These are phyloP conservation scores for Dendrothele bispora DNA, from an alignment of 768 basidiomycete genomes.

Conservation along the genomic window DNA sequence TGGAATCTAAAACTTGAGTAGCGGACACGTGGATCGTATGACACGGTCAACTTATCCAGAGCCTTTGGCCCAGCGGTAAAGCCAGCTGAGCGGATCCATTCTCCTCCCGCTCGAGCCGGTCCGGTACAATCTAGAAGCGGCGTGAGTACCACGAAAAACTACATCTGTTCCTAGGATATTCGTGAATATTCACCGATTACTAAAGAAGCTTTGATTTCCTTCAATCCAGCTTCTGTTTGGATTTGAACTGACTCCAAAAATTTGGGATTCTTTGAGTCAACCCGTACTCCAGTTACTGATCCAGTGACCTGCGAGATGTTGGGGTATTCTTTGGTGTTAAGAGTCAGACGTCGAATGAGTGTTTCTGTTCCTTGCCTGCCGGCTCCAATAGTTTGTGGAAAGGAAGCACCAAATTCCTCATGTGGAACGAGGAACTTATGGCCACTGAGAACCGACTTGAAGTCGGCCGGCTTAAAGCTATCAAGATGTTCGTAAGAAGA, in stretches of 20 bases:
- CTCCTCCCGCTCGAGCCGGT: constrained; percentile 11
- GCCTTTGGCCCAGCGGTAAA: not conserved
- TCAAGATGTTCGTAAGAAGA: not conserved
- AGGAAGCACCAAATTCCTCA: not conserved
- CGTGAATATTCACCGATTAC: constrained; percentile 18
- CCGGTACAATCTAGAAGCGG: constrained; percentile 26
- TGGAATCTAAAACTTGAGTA: constrained; percentile 15
- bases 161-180: not conserved
- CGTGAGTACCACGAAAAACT: not conserved
- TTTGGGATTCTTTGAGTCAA: not conserved
- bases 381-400: constrained; percentile 10
- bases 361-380: constrained; percentile 17
- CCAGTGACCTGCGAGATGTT: constrained; percentile 20
- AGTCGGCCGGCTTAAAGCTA: constrained; percentile 5
- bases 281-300: constrained; percentile 12
- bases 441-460: constrained; percentile 3
- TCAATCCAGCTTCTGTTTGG: constrained; percentile 5
- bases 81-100: constrained; percentile 12
- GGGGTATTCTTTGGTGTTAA: constrained; percentile 8
- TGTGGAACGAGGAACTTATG: not conserved
- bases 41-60: constrained; percentile 7
- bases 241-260: constrained; percentile 10
- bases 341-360: constrained; percentile 16
- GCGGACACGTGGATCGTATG: constrained; percentile 18
- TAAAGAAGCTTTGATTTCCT: constrained; percentile 10